Percentiles rank a stretch among this genome's conserved stretches.
phyloP scores from a whole-genome alignment of 2,329 filamentous ascomycete species.

The Colletotrichum eleusines region DNA sequence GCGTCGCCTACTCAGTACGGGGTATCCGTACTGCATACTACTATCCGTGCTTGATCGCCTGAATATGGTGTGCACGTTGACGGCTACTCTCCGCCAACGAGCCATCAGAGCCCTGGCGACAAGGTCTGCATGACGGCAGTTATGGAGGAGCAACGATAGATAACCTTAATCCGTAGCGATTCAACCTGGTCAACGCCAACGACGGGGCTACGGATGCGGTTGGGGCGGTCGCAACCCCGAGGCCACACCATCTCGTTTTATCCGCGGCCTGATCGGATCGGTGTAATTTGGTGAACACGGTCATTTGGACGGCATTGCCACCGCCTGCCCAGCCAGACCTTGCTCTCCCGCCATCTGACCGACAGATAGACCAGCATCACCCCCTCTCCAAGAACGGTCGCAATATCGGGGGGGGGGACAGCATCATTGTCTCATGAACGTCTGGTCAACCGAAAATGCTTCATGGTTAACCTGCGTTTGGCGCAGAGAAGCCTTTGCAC shows the following conservation, averaged over 20 bases:
- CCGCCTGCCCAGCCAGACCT: constrained; percentile 11
- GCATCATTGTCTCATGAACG: constrained; percentile 3
- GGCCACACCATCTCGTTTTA: constrained; percentile 1
- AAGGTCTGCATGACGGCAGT: constrained; percentile 22
- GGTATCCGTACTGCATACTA: too few relatives aligned
- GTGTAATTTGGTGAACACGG: constrained; percentile 18
- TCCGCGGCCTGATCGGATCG: constrained; percentile 30
- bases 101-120: constrained; percentile 1
- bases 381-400: not conserved
- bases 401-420: constrained; percentile 15
- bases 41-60: not conserved
- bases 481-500: constrained; percentile 3
- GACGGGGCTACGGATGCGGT: not conserved
- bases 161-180: constrained; percentile 37
- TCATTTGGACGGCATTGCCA: constrained; percentile 18
- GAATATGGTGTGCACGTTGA: constrained; percentile 10
- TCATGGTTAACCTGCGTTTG: constrained; percentile 3
- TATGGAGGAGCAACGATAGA: constrained; percentile 22
- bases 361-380: not conserved
- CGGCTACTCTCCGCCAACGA: constrained; percentile 39
- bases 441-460: constrained; percentile 1
- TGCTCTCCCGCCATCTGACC: constrained; percentile 7
- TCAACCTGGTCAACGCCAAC: constrained; percentile 5
- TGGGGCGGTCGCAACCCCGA: constrained; percentile 3
- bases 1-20: not conserved